phyloP scores from a whole-genome alignment of 208 protist genomes.

The Histomonas meleagridis region DNA sequence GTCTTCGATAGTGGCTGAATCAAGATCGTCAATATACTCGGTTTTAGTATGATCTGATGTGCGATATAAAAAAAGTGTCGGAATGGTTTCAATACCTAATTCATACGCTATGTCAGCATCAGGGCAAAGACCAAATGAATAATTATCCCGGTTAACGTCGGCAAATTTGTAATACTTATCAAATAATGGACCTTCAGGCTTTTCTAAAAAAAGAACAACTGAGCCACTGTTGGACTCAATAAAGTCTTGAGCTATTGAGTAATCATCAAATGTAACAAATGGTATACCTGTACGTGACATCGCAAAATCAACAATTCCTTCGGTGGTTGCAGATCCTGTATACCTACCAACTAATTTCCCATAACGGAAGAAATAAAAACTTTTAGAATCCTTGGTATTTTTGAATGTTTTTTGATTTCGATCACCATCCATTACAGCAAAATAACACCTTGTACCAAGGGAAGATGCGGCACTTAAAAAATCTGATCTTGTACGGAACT shows the following conservation, averaged over 20 bases:
- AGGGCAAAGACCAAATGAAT: background rate
- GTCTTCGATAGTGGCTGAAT: background rate
- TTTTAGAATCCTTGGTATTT: background rate
- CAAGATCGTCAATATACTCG: background rate
- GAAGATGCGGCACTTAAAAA: background rate
- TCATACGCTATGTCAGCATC: background rate
- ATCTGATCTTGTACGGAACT: background rate
- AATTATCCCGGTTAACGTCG: background rate
- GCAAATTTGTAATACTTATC: background rate
- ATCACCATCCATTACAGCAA: background rate
- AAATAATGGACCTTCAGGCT: background rate
- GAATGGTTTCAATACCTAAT: background rate
- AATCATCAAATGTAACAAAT: constrained; percentile 26
- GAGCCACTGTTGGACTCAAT: background rate
- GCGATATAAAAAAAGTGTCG: constrained; percentile 2
- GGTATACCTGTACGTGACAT: constrained; percentile 5
- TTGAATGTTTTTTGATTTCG: background rate
- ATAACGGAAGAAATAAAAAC: background rate
- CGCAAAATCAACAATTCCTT: background rate
- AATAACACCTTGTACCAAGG: background rate
- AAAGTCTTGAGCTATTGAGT: background rate
- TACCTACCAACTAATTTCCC: background rate
- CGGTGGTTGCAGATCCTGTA: background rate
- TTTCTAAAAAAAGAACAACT: background rate
- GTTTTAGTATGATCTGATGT: background rate